Evolutionary conservation across 371 early-diverging fungal species (phyloP).

Genomic region (Mortierella sp.): DNA sequence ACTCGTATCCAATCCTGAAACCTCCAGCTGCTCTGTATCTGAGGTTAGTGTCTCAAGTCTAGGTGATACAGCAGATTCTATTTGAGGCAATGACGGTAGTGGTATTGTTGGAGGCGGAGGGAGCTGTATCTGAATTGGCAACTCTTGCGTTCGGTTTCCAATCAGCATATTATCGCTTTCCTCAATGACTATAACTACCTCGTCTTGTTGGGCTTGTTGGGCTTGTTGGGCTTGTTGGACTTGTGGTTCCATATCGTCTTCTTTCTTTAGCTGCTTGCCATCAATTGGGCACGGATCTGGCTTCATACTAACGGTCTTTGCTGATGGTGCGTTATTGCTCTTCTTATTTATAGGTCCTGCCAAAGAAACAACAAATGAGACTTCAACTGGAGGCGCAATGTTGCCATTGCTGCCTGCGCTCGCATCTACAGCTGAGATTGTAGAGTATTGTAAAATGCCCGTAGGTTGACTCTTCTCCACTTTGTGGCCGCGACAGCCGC

Average conservation of each 20-base stretch:
- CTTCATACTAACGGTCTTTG: too few species aligned
- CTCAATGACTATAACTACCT: not conserved
- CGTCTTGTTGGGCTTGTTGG: not conserved
- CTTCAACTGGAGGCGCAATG: not conserved
- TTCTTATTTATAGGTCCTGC: not conserved
- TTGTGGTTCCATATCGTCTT: not conserved
- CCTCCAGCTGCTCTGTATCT: not conserved
- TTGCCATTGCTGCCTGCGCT: not conserved
- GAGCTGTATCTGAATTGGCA: not conserved
- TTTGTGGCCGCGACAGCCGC: not conserved
- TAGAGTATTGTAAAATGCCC: not conserved
- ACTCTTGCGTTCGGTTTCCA: not conserved
- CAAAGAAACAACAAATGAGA: not conserved
- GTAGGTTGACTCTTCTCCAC: not conserved
- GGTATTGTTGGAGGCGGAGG: not conserved
- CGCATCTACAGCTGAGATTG: not conserved
- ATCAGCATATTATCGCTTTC: not conserved
- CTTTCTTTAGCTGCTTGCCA: not conserved
- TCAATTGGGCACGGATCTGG: not conserved
- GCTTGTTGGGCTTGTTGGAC: not conserved
- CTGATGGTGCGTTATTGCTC: not conserved
- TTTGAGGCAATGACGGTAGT: not conserved
- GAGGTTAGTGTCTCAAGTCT: not conserved
- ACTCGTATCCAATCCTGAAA: not conserved
- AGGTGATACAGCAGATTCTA: not conserved